phyloP scores from a whole-genome alignment of 139 green algal species.

The Volvox reticuliferus region DNA sequence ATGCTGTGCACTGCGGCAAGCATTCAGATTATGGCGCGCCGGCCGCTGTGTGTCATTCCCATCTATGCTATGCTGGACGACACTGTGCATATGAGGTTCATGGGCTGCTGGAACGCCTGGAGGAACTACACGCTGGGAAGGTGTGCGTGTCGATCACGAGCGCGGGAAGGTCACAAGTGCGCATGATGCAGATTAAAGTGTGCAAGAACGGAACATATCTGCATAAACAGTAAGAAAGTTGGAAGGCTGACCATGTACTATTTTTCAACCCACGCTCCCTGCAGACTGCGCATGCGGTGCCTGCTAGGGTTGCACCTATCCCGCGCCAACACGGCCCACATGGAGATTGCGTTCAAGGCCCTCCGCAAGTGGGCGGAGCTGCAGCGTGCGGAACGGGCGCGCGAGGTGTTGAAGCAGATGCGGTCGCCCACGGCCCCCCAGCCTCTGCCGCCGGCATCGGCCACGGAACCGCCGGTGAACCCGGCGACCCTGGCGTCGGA shows the following conservation, averaged over 20 bases:
- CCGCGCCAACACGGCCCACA: neutral
- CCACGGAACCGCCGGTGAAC: neutral
- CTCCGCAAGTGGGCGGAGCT: conserved; percentile 30
- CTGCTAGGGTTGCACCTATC: conserved; percentile 52
- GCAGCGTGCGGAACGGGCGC: conserved; percentile 5
- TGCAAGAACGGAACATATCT: too few species aligned
- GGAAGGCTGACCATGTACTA: neutral
- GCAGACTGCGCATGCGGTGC: conserved; percentile 50
- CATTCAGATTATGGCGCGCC: conserved; percentile 55
- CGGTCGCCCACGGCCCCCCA: neutral
- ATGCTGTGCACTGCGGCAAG: conserved; percentile 48
- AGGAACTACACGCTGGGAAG: conserved; percentile 35
- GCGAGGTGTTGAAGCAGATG: neutral
- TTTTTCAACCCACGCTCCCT: neutral
- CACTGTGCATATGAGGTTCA: conserved; percentile 54
- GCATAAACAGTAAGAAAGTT: too few species aligned
- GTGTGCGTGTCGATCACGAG: neutral
- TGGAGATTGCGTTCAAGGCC: conserved; percentile 50
- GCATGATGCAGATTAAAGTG: too few species aligned
- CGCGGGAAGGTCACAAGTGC: too few species aligned
- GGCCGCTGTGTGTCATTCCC: conserved; percentile 42
- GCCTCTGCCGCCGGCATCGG: neutral
- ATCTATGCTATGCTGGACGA: conserved; percentile 54
- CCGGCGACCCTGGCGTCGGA: neutral
- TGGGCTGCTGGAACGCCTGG: conserved; percentile 50